Evolutionary conservation across 768 basidiomycete species (phyloP), one percentile per base, ranked within the genome.

Genomic region (Phaeotremella fagi): DNA sequence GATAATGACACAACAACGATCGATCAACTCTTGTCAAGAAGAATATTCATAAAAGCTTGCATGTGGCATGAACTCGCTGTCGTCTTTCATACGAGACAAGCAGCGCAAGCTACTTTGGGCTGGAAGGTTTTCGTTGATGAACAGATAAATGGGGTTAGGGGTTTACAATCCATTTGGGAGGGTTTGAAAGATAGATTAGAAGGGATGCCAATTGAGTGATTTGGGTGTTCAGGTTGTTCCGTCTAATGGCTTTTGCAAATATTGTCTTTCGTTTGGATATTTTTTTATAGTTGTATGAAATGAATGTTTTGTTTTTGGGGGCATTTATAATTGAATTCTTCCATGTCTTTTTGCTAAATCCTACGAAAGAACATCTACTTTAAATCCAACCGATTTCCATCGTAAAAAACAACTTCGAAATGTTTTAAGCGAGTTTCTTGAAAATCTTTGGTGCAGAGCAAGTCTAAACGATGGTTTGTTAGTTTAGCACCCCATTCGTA

Each of bases 51-150:
- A 53, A 84, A 88, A 48, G 85, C 86, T 50, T 88, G 91, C 60
- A 82, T 95, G 81, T 97, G 91, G 90, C 88, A 94, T 64, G 91
- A 97, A 73, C 79, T 94, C n/a, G 83, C 88, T 22, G 87, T 90
- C 16, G 85, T 97, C 31, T 77, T 94, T 41, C 90, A 95, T 73
- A 90, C 92, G 60, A 80, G 86, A 50, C 91, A 95, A 76, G 88
- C 90, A 61, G 80, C 86, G 0, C 79, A 92, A 29, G 75, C 92
- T 24, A 86, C 86, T 0, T 79, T 85, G 56, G 78, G 85, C 1
- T 83, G 85, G 55, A 83, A 88, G 71, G 75, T 77, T 1, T 87
- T 91, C 71, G 83, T 84, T 2, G 79, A 79, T 47, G 86, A 88
- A 50, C 88, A 92, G 66, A 81, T 80, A 44, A 81, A 80, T 45